These are phyloP conservation scores for Grosmannia penicillata DNA, from an alignment of 2,329 filamentous ascomycete species.

Conservation along the genomic window DNA sequence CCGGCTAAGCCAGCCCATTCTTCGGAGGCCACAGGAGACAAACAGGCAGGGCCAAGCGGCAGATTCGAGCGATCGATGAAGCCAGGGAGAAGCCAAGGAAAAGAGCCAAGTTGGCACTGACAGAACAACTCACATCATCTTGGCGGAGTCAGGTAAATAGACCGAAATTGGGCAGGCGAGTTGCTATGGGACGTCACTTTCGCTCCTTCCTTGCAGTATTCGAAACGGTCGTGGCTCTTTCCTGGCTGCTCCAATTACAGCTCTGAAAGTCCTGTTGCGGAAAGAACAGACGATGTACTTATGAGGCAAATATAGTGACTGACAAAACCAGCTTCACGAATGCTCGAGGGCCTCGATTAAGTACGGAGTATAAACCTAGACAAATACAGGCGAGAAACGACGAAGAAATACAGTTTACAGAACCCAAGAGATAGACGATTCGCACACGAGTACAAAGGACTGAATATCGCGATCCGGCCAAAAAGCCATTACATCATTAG, in stretches of 20 bases:
- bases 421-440: not conserved
- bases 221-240: not conserved
- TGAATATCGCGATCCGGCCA: not conserved
- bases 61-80: no score
- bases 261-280: no score
- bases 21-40: not conserved
- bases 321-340: no score
- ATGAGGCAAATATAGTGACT: no score
- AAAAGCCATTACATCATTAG: not conserved
- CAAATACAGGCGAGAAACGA: no score
- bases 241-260: not conserved
- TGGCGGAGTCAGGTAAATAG: not conserved
- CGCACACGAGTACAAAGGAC: not conserved
- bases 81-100: not conserved
- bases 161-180: no score
- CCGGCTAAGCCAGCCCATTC: constrained; percentile 9
- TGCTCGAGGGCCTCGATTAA: no score
- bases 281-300: no score
- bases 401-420: no score
- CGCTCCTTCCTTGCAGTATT: no score
- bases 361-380: no score
- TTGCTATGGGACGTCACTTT: no score
- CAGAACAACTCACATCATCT: constrained; percentile 2
- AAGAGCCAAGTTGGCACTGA: not conserved
- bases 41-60: not conserved